Evolutionary conservation across 495 filamentous ascomycete genomes (phyloP).

Genomic region (Haplographium delicatum): DNA sequence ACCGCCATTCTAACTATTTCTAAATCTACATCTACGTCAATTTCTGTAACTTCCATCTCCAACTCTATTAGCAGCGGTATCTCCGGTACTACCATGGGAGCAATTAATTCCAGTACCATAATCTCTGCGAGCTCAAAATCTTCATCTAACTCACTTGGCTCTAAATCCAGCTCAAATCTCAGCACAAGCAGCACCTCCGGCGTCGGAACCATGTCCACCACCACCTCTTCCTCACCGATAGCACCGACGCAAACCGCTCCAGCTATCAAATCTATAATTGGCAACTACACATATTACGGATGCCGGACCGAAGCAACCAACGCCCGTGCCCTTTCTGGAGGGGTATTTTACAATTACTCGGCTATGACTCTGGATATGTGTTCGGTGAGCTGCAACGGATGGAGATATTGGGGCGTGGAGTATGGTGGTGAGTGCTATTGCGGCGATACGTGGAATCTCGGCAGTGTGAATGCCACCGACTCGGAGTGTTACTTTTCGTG

Average conservation of each 20-base stretch:
- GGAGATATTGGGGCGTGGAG: slow-evolving; percentile 43
- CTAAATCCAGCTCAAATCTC: no score
- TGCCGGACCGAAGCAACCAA: slow-evolving; percentile 34
- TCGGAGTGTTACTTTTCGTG: slow-evolving; percentile 39
- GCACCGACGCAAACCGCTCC: slow-evolving; percentile 17
- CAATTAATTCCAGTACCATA: no score
- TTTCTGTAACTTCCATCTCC: background rate
- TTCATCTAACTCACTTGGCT: no score
- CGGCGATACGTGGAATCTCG: slow-evolving; percentile 30
- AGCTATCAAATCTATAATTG: slow-evolving; percentile 22
- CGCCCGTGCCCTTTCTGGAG: slow-evolving; percentile 24
- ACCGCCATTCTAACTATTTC: slow-evolving; percentile 9
- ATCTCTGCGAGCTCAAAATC: no score
- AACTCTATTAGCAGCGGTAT: no score
- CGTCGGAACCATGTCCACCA: slow-evolving; percentile 4
- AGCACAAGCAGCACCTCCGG: slow-evolving; percentile 1
- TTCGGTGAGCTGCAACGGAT: slow-evolving; percentile 39
- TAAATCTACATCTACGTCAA: background rate
- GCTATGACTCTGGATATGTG: slow-evolving; percentile 48
- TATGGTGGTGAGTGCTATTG: slow-evolving; percentile 45
- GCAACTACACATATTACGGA: slow-evolving; percentile 27
- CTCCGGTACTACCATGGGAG: no score
- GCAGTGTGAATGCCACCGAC: slow-evolving; percentile 19
- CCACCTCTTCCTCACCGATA: slow-evolving; percentile 4
- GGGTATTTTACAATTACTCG: slow-evolving; percentile 35